Base-by-base conservation (phyloP, 352 stramenopile species). In the Plasmopara halstedii region DNA sequence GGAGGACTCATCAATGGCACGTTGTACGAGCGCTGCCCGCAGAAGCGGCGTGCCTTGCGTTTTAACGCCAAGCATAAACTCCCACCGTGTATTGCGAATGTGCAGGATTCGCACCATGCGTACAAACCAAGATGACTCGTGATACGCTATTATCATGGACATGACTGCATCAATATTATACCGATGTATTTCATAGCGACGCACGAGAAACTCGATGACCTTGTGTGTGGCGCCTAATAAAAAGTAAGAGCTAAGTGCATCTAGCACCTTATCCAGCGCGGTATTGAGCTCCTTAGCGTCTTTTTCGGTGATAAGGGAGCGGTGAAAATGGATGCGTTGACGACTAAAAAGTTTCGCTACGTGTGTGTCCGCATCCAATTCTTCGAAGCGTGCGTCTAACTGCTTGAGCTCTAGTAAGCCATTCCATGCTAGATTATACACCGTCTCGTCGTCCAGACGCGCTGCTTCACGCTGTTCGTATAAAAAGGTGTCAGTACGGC, bases 181-280 rank as follows among this genome's bases (percentile, higher is more conserved):
- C 5, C 72, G 77, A 51, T 95, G 85, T 20, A 95, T 58, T 43
- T 94, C 78, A 43, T 91, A 95, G n/a, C 77, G 75, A 10, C 85
- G 79, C 43, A 95, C 76, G 49, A 95, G 67, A 46, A 91, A 95
- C 61, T 95, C 85, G 54, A 95, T 64, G 40, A 94, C 79, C 54
- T 95, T 92, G 58, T 95, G 85, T 3, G 79, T 57, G 4, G 83
- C 74, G 9, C 64, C 56, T 10, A 92, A 59, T 26, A 95, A 44
- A 49, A 93, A 92, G 47, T 89, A 92, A 4, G 63, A 62, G 42
- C 80, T 95, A 22, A 95, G 64, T n/a, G 78, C 75, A 44, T 91
- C 78, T 15, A 95, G 61, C 17, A 95, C 64, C 45, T 70, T 73
- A 15, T 56, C 47, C 20, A 95, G 62, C 38, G 82, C 75, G 4